Percentiles rank a stretch among this genome's conserved stretches.
phyloP scores from a whole-genome alignment of 495 filamentous ascomycete species.

The Podospora anserina region DNA sequence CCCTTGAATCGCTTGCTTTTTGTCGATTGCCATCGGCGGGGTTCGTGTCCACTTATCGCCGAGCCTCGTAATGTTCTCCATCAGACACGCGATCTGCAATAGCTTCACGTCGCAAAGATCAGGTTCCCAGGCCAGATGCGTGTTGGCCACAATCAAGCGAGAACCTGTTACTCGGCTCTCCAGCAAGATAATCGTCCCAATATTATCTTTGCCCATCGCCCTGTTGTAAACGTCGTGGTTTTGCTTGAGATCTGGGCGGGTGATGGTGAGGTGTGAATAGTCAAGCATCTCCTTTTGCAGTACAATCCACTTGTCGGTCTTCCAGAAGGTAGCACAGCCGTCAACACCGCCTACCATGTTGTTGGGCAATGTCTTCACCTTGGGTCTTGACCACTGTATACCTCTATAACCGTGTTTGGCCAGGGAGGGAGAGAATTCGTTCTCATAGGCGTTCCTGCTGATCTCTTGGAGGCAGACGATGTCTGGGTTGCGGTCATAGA shows the following conservation, averaged over 20 bases:
- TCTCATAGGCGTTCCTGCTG: constrained; percentile 82
- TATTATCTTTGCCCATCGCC: constrained; percentile 96
- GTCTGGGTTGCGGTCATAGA: constrained; percentile 77
- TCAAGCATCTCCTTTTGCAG: constrained; percentile 92
- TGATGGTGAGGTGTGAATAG: constrained; percentile 87
- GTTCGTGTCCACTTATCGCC: constrained; percentile 77
- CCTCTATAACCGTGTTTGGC: constrained; percentile 87
- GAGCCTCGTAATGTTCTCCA: constrained; percentile 81
- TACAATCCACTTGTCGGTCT: constrained; percentile 82
- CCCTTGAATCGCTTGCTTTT: constrained; percentile 72
- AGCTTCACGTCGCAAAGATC: constrained; percentile 88
- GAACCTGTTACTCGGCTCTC: constrained; percentile 86
- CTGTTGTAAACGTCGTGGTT: constrained; percentile 96
- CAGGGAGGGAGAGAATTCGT: constrained; percentile 79
- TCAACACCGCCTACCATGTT: constrained; percentile 83
- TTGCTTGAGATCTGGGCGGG: constrained; percentile 89
- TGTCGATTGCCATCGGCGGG: constrained; percentile 59
- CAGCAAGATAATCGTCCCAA: constrained; percentile 83
- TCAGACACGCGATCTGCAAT: constrained; percentile 87
- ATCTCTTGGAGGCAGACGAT: constrained; percentile 92
- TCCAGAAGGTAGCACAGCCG: constrained; percentile 96
- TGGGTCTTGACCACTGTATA: constrained; percentile 80
- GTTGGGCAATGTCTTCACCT: constrained; percentile 86
- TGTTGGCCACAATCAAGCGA: constrained; percentile 86
- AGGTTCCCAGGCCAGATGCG: constrained; percentile 93